Evolutionary conservation across 352 stramenopile genomes (phyloP), one percentile per base, ranked within the genome.

Genomic region (Pythium diclinum): DNA sequence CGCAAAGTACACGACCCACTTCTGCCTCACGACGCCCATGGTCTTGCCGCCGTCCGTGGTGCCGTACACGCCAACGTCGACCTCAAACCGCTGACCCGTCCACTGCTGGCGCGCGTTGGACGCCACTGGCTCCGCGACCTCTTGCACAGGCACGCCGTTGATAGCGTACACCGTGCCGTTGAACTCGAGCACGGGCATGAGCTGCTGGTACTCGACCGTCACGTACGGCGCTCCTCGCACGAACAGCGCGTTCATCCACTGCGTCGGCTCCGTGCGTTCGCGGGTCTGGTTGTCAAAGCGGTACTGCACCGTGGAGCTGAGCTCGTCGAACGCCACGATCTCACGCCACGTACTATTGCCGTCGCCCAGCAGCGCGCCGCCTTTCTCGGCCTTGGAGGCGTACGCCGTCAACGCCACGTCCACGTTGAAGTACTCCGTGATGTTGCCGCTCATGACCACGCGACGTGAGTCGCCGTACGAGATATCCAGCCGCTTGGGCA

Each of bases 381-480:
- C 59, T n/a, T 62, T 34, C 10, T 51, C 38, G 10, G 61, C 30
- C 11, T 42, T 47, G 25, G 8, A 9, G 0, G 59, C 48, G 74
- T 91, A 89, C 9, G 72, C 80, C 33, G 79, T 84, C 56, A 96
- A 79, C 32, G 79, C 83, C 34, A 78, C 77, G 68, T 96, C 88
- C 28, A 78, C 77, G 42, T 87, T 85, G 58, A 96, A 95, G 63
- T 89, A 90, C 67, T 96, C 88, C 14, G 75, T 83, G 65, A 95
- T 72, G 51, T 73, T 78, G 14, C 56, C 73, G 33, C 65, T 78
- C 14, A 74, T 91, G 13, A 76, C 83, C 34, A 89, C 77, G 23
- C 89, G 82, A 3, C 89, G 83, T 25, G 77, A 77, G 68, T 93
- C 85, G 42, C 85, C 83, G 68, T 96, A 96, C 28, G 84, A 94